Evolutionary conservation across 768 basidiomycete species (phyloP).

Genomic region (Rhodosporidiobolus sp.): DNA sequence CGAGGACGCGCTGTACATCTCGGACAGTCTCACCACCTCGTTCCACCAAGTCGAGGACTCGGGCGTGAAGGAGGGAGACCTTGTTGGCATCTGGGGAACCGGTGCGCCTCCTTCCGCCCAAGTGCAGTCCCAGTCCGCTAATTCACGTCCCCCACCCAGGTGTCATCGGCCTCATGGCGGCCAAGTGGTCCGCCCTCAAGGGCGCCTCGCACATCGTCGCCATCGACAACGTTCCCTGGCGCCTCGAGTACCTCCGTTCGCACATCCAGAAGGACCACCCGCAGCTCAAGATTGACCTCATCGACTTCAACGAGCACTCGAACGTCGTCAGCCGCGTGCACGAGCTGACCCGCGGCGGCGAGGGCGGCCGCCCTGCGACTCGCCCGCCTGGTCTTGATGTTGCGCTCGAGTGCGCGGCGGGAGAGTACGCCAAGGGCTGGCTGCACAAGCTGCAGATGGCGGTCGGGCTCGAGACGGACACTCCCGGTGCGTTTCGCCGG

Average conservation of each 20-base stretch:
- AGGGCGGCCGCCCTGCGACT: constrained; percentile 3
- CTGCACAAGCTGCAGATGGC: constrained; percentile 50
- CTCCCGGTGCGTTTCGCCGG: constrained; percentile 4
- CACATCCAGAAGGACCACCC: constrained; percentile 44
- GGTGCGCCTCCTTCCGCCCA: constrained; percentile 6
- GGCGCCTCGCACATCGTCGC: constrained; percentile 64
- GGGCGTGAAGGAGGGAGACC: constrained; percentile 67
- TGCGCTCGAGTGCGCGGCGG: constrained; percentile 57
- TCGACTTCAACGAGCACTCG: constrained; percentile 60
- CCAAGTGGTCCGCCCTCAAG: constrained; percentile 63
- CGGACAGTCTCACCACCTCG: constrained; percentile 54
- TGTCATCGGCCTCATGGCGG: constrained; percentile 53
- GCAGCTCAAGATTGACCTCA: constrained; percentile 55
- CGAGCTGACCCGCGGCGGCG: constrained; percentile 51
- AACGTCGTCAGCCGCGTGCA: constrained; percentile 59
- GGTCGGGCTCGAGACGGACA: constrained; percentile 52
- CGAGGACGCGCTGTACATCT: constrained; percentile 55
- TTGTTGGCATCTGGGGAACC: constrained; percentile 45
- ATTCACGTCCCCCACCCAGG: too few species aligned
- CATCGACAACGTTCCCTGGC: constrained; percentile 62
- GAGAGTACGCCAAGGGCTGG: constrained; percentile 41
- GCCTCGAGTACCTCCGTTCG: constrained; percentile 55
- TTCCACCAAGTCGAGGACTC: constrained; percentile 74
- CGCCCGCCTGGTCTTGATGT: constrained; percentile 66
- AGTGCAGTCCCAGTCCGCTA: background rate